Evolutionary conservation across 2,329 filamentous ascomycete species (phyloP), one percentile per base, ranked within the genome.

Genomic region (Ophiognomonia clavigignenti-juglandacearum): DNA sequence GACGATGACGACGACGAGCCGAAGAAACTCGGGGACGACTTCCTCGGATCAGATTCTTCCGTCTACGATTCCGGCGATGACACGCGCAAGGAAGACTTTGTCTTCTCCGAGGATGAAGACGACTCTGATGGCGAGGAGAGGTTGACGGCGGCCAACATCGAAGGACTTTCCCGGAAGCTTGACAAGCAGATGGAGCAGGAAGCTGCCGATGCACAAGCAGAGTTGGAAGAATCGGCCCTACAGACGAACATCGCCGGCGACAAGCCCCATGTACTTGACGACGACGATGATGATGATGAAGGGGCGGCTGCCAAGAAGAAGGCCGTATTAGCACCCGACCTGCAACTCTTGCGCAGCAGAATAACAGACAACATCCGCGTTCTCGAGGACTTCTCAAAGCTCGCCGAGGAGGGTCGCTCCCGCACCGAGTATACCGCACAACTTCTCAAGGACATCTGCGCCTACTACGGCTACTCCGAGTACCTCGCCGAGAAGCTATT

Each of bases 401-500:
- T 96, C 11, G 80, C 83, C 20, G 87, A 96, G 64, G 79, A 86
- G 32, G 86, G 84, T 24, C 82, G 88, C 56, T 95, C 88, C 47
- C 81, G 93, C 58, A 80, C 86, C 43, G 93, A 97, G 62, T 97
- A 98, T 66, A 89, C 87, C 13, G 74, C 82, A 19, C 87, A 95
- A 65, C 75, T 98, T 46, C 69, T 97, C 52, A 87, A 89, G 68
- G 93, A 98, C 61, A 87, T 97, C 50, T 96, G 90, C 71, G 82
- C 86, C 47, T 98, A 98, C 75, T 98, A 98, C 64, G 91, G 92
- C 51, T 98, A 98, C 73, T 95, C 88, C 4, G 82, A 86, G 31
- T 97, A 86, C 69, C 78, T 98, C n/a, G 93, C 91, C 4, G 88
- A 96, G 68, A 98, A 97, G 75, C 82, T 98, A 14, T 90, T 91